Evolutionary conservation across 1,284 basidiomycete species (phyloP).

Genomic region (Bothia castanella): DNA sequence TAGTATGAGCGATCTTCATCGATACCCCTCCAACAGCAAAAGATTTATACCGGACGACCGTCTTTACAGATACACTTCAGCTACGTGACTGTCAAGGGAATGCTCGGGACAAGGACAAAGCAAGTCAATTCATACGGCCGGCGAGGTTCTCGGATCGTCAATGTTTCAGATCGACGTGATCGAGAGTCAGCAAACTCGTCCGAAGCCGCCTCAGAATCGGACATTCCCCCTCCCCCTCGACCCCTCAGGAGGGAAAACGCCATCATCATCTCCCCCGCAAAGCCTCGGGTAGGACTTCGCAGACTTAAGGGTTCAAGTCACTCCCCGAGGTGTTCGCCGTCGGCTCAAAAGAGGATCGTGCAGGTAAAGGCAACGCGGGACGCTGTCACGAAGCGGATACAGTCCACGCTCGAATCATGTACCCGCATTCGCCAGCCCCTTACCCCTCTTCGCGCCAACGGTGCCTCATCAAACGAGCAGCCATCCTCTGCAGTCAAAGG

Average conservation of each 20-base stretch:
- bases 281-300: slow-evolving; percentile 5
- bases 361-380: slow-evolving; percentile 9
- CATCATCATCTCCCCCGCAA: slow-evolving; percentile 25
- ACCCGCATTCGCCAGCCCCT: slow-evolving; percentile 27
- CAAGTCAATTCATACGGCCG: slow-evolving; percentile 68
- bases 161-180: slow-evolving; percentile 39
- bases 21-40: slow-evolving; percentile 1
- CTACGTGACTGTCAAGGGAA: slow-evolving; percentile 23
- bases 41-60: background rate
- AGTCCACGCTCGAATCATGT: slow-evolving; percentile 14
- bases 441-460: slow-evolving; percentile 29
- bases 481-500: slow-evolving; percentile 15
- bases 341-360: slow-evolving; percentile 15
- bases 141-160: slow-evolving; percentile 60
- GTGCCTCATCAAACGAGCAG: slow-evolving; percentile 7
- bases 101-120: slow-evolving; percentile 60
- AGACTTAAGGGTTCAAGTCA: slow-evolving; percentile 12
- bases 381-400: slow-evolving; percentile 12
- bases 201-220: slow-evolving; percentile 13
- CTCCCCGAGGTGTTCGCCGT: slow-evolving; percentile 20
- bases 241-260: slow-evolving; percentile 25
- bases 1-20: too few species aligned
- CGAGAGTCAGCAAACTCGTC: slow-evolving; percentile 20
- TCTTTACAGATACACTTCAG: background rate
- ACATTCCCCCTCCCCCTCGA: slow-evolving; percentile 4